Evolutionary conservation across 2,329 filamentous ascomycete species (phyloP).

Genomic region (Chaetoscypha palmicola): DNA sequence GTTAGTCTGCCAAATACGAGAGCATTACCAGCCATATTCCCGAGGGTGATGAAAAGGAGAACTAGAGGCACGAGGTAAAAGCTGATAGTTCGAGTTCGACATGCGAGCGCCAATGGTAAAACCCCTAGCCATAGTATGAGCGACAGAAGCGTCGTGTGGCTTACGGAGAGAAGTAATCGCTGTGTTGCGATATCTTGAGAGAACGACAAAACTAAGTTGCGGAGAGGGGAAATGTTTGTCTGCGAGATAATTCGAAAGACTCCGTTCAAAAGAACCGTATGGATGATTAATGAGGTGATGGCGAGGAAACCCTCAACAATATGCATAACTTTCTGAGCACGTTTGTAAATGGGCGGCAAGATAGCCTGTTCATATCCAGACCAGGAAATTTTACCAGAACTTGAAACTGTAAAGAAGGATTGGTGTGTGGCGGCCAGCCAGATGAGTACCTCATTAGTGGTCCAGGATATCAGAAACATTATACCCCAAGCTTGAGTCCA

Average conservation of each 20-base stretch:
- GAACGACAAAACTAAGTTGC: not conserved
- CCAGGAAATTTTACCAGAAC: not conserved
- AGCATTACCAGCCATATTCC: not conserved
- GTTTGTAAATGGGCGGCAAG: not conserved
- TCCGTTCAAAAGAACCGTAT: constrained; percentile 1
- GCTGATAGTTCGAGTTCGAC: not conserved
- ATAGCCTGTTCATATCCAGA: not conserved
- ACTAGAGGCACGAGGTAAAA: not conserved
- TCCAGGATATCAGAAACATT: constrained; percentile 3
- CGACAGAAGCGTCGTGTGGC: no score
- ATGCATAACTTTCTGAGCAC: not conserved
- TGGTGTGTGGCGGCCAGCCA: not conserved
- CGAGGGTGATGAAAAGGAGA: not conserved
- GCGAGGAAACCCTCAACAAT: not conserved
- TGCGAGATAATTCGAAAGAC: not conserved
- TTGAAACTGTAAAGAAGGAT: not conserved
- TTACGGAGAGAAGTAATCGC: no score
- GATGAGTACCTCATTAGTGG: constrained; percentile 1
- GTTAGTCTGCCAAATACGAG: not conserved
- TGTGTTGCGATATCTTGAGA: not conserved
- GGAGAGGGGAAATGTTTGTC: not conserved
- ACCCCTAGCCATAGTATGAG: no score
- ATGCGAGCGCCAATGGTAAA: not conserved
- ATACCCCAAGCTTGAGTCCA: constrained; percentile 2
- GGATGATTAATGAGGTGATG: not conserved